phyloP scores from a whole-genome alignment of 306 rosid genomes.

The Styphnolobium japonicum region DNA sequence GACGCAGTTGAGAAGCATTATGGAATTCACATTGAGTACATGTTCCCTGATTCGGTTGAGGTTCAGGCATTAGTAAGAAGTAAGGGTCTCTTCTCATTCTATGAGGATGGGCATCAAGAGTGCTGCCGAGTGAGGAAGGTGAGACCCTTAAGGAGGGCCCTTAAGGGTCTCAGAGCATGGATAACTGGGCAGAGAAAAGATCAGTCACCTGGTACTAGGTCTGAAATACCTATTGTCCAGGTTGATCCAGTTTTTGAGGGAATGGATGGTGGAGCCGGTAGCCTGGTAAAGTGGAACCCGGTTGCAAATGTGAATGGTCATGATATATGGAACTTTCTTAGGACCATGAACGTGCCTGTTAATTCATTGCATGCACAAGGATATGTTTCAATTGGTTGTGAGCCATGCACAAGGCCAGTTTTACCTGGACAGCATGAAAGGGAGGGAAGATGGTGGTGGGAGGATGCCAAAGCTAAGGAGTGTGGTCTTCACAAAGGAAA shows the following conservation, averaged over 20 bases:
- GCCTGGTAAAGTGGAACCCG: conserved; percentile 96
- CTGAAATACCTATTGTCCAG: conserved; percentile 90
- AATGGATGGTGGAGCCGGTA: conserved; percentile 79
- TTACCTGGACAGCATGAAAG: conserved; percentile 98
- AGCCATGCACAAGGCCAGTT: conserved; percentile 97
- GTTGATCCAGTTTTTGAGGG: conserved; percentile 97
- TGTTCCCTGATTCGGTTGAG: conserved; percentile 97
- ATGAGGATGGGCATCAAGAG: conserved; percentile 98
- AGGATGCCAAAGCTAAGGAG: conserved; percentile 96
- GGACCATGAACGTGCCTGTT: conserved; percentile 89
- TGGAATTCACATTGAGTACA: conserved; percentile 86
- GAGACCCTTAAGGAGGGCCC: conserved; percentile 90
- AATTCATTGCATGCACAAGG: conserved; percentile 84
- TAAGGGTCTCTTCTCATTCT: conserved; percentile 92
- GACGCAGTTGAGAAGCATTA: conserved; percentile 84
- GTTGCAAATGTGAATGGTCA: conserved; percentile 76
- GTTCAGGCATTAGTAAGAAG: conserved; percentile 90
- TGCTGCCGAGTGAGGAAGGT: conserved; percentile 98
- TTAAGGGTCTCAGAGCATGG: conserved; percentile 90
- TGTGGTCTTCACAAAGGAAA: conserved; percentile 99
- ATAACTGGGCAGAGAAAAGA: conserved; percentile 97
- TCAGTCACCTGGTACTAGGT: conserved; percentile 96
- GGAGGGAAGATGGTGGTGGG: conserved; percentile 99
- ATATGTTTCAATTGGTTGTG: conserved; percentile 90
- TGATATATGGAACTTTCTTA: conserved; percentile 85